Evolutionary conservation across 306 rosid genomes (phyloP), one percentile per base, ranked within the genome.

Genomic region (Quercus ilex): DNA sequence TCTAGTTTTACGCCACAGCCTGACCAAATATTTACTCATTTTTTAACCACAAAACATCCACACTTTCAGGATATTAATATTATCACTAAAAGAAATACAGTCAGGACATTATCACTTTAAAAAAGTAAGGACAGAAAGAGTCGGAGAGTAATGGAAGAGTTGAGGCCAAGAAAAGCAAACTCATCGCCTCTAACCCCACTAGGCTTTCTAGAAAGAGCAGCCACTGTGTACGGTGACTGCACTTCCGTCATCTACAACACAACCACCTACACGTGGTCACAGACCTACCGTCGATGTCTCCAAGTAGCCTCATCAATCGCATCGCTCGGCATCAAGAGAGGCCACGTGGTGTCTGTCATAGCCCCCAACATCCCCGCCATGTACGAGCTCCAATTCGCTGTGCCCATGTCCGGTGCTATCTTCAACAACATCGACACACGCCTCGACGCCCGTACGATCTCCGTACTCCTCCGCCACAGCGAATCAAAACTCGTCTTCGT

Each of bases 371-470:
- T 82, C 18, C 91, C 92, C 0, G 72, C 93, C 60, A 87, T 89
- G 93, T 93, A 88, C 80, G 93, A 91, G 65, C 92, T 93, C 25
- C 98, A 93, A 2, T 93, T 93, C 67, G 90, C 94, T 0, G 89
- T 91, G 9, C 98, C 98, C 4, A 84, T 93, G 91, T 33, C 88
- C 51, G 97, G 97, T 0, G 93, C 93, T 31, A 46, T 84, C 69
- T 91, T 91, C 81, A 90, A 84, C 87, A 79, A 21, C 84, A 77
- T 91, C 82, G 91, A 91, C 81, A 57, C 83, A 55, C 94, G 95
- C 9, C 91, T 93, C 12, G 90, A 93, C 77, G 74, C 85, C 15
- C 88, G 79, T 49, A 82, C 87, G 3, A 64, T 93, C 77, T 85
- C 89, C 62, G 55, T 86, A 0, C 86, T 90, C 83, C 97, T 93